These are phyloP conservation scores for Magnolia sinica DNA, from an alignment of 164 flowering plant species.

Conservation along the genomic window DNA sequence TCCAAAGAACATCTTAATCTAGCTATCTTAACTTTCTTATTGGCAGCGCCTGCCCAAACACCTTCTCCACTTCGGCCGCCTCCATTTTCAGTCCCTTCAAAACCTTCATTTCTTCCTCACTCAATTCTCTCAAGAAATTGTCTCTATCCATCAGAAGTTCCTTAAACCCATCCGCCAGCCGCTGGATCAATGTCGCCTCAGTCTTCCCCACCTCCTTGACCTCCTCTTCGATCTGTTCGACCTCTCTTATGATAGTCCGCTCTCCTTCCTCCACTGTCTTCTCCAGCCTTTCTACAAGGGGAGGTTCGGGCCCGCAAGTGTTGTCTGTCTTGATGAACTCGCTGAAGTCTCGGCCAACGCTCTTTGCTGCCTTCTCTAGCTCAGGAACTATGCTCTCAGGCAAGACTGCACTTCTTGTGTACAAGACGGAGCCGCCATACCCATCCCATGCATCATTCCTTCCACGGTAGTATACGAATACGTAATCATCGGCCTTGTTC, in stretches of 20 bases:
- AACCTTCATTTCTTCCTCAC: conserved; percentile 77
- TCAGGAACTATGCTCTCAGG: conserved; percentile 84
- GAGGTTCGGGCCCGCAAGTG: conserved; percentile 91
- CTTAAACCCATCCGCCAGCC: conserved; percentile 66
- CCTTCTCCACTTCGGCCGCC: conserved; percentile 74
- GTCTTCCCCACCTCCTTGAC: conserved; percentile 64
- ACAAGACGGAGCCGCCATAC: conserved; percentile 88
- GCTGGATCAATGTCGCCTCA: conserved; percentile 59
- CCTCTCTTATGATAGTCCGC: conserved; percentile 62
- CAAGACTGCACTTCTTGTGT: conserved; percentile 76
- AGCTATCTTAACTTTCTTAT: conserved; percentile 69
- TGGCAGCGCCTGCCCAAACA: conserved; percentile 76
- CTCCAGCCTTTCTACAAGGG: conserved; percentile 83
- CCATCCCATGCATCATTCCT: conserved; percentile 99
- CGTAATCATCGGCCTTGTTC: conserved; percentile 71
- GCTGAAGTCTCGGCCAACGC: conserved; percentile 74
- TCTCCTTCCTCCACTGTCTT: conserved; percentile 91
- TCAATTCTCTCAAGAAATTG: conserved; percentile 50
- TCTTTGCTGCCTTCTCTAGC: conserved; percentile 70
- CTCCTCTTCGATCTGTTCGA: conserved; percentile 64
- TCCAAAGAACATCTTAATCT: background rate
- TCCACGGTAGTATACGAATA: conserved; percentile 91
- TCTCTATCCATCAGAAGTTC: conserved; percentile 66
- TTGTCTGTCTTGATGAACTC: conserved; percentile 77
- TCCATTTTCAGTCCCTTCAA: conserved; percentile 73